Evolutionary conservation across 1,284 basidiomycete species (phyloP).

Genomic region (Trichosporon inkin): DNA sequence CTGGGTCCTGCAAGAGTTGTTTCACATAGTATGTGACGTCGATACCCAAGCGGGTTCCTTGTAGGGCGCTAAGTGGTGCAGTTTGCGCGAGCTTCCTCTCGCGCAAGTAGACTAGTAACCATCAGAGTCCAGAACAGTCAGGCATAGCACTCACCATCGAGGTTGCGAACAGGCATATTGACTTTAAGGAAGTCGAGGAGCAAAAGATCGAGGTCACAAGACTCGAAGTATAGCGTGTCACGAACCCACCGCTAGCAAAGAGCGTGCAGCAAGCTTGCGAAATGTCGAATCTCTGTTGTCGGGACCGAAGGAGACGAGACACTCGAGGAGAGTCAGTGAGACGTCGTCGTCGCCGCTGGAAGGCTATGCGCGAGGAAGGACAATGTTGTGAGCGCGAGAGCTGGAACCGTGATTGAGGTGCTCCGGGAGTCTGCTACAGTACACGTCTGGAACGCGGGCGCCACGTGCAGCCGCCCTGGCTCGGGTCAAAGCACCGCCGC

Average conservation of each 20-base stretch:
- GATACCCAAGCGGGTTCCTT: slow-evolving; percentile 92
- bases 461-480: background rate
- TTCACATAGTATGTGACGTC: slow-evolving; percentile 90
- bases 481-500: background rate
- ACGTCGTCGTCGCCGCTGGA: too few relatives aligned
- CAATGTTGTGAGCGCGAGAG: background rate
- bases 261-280: background rate
- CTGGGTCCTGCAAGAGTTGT: slow-evolving; percentile 68
- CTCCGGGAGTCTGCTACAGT: background rate
- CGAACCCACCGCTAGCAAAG: too few relatives aligned
- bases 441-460: slow-evolving; percentile 8
- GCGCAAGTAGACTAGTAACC: slow-evolving; percentile 64
- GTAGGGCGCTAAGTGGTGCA: slow-evolving; percentile 73
- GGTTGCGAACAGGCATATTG: slow-evolving; percentile 40
- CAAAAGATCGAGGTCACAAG: background rate
- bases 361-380: background rate
- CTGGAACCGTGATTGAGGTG: background rate
- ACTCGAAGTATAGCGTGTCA: background rate
- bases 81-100: slow-evolving; percentile 84
- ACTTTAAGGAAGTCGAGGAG: background rate
- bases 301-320: background rate
- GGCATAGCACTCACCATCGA: slow-evolving; percentile 37
- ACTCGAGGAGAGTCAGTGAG: too few relatives aligned
- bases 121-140: background rate
- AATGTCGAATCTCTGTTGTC: background rate